A percentile compares a stretch with the other conserved stretches of the same genome.
phyloP scores from a whole-genome alignment of 1,284 basidiomycete species.

The Pseudozyma hubeiensis region DNA sequence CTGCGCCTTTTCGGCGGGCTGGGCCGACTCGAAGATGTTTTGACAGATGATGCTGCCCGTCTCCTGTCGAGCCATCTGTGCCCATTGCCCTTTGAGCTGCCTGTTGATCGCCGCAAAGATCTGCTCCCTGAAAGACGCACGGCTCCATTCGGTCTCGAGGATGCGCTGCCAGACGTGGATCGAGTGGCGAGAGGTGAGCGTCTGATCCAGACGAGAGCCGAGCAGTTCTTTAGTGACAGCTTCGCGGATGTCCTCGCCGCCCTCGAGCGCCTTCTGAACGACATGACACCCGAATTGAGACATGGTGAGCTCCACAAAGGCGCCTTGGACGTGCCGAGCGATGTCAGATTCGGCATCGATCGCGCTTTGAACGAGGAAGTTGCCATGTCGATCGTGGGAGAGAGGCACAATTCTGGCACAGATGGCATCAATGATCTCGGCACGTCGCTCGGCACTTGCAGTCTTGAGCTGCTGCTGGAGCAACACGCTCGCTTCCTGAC shows the following conservation, averaged over 20 bases:
- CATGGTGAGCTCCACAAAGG: slow-evolving; percentile 53
- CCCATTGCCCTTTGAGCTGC: slow-evolving; percentile 57
- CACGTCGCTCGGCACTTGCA: slow-evolving; percentile 21
- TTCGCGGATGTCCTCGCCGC: slow-evolving; percentile 30
- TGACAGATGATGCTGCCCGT: slow-evolving; percentile 64
- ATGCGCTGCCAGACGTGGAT: slow-evolving; percentile 64
- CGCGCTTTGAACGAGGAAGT: slow-evolving; percentile 62
- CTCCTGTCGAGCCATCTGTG: slow-evolving; percentile 56
- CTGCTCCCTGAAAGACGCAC: slow-evolving; percentile 29
- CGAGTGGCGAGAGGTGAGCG: slow-evolving; percentile 57
- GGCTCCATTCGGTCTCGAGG: slow-evolving; percentile 53
- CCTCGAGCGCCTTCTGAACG: slow-evolving; percentile 57
- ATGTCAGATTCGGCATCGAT: slow-evolving; percentile 37
- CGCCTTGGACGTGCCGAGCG: slow-evolving; percentile 44
- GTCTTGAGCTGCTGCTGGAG: slow-evolving; percentile 64
- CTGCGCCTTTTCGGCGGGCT: slow-evolving; percentile 44
- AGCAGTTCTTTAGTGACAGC: slow-evolving; percentile 59
- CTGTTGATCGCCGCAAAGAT: slow-evolving; percentile 57
- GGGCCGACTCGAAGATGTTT: slow-evolving; percentile 60
- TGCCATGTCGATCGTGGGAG: slow-evolving; percentile 58
- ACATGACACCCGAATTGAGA: slow-evolving; percentile 64
- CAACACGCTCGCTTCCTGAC: slow-evolving; percentile 55
- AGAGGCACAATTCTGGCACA: slow-evolving; percentile 40
- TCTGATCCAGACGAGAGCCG: slow-evolving; percentile 42
- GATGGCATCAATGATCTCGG: slow-evolving; percentile 50